Base-by-base conservation (phyloP, 1,284 basidiomycete genomes). In the Hemileia vastatrix region DNA sequence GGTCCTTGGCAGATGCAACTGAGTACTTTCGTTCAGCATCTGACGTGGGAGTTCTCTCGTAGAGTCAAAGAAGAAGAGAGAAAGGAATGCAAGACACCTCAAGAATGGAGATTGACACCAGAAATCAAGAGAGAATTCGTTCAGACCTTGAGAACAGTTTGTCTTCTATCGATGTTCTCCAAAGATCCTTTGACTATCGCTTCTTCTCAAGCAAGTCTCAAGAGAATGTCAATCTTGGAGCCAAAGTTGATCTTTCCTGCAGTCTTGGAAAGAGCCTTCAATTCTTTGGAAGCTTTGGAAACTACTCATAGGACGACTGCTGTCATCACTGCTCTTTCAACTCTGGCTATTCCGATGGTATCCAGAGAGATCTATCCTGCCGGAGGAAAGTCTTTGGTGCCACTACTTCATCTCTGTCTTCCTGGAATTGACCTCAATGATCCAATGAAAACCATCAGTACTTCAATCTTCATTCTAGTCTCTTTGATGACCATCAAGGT, bases 341-440 rank as follows among this genome's bases (percentile, higher is more conserved):
- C 85, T 1, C 83, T 94, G 19, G 81, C 89, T 23, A 81, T 85
- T 3, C 87, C 90, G 6, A 78, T 98, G 33, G 83, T 90, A 1
- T 86, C 85, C 1, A 87, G 90, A 66, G 81, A 80, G 27, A 75
- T 88, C 44, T 97, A 80, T 71, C 79, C 86, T 5, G 85, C 87
- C 2, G 94, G 92, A 0, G 88, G 91, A 76, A 92, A 89, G 73
- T 87, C 91, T 73, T 79, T 97, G 33, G 79, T 92, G 2, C 90
- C 92, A 21, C 81, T 98, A 19, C 81, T 98, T 62, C 90, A 95
- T 69, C 79, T 96, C 36, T 90, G 87, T 66, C 79, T 97, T 45
- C 93, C 94, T 13, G 91, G 91, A 4, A 90, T 95, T 66, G 91
- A 94, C 77, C 76, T 94, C 83, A 97, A 96, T 76, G 93, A 97